phyloP scores from a whole-genome alignment of 148 eudicot species.

The Arctostaphylos glauca region DNA sequence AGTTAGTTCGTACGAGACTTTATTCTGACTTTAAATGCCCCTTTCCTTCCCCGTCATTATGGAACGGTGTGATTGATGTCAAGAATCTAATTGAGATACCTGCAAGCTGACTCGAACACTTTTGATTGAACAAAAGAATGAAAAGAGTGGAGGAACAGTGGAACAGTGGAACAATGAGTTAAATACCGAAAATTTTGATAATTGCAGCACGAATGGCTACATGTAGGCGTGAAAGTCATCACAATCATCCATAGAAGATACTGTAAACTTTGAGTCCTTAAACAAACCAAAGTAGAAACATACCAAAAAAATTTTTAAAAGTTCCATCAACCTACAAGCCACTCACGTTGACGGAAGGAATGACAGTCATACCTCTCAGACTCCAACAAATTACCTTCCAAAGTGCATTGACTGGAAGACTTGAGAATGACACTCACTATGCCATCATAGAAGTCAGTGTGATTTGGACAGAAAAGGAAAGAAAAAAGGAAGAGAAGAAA shows the following conservation, averaged over 20 bases:
- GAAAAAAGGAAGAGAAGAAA: neutral
- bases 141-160: too few relatives aligned
- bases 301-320: neutral
- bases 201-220: neutral
- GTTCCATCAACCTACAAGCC: neutral
- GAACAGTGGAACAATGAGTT: too few relatives aligned
- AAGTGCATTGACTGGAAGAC: neutral
- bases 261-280: neutral
- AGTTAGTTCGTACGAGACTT: too few relatives aligned
- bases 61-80: too few relatives aligned
- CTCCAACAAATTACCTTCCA: neutral
- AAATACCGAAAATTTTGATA: too few relatives aligned
- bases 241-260: neutral
- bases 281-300: neutral
- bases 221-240: neutral
- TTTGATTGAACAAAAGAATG: too few relatives aligned
- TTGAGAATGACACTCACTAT: neutral
- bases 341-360: constrained; percentile 6
- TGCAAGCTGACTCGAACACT: too few relatives aligned
- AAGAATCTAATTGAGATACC: too few relatives aligned
- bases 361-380: neutral
- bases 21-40: too few relatives aligned
- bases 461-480: neutral
- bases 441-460: neutral
- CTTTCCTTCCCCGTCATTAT: too few relatives aligned